phyloP scores from a whole-genome alignment of 2,329 filamentous ascomycete species.

The Raffaelea ambrosiae region DNA sequence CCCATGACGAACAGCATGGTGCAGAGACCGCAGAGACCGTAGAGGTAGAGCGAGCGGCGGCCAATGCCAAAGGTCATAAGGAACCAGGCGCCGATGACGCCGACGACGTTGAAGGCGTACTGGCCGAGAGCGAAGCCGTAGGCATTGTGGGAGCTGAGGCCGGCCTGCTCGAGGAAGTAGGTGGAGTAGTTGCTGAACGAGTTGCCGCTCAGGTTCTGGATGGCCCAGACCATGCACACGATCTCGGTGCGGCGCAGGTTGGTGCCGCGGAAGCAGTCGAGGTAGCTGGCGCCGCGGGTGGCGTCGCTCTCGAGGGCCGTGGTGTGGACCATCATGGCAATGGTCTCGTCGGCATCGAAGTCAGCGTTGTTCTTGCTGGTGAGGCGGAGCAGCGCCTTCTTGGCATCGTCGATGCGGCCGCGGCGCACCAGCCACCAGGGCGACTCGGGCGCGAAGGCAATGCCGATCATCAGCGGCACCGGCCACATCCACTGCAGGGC shows the following conservation, averaged over 20 bases:
- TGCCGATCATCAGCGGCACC: constrained; percentile 54
- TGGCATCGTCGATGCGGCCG: constrained; percentile 56
- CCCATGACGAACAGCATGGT: constrained; percentile 75
- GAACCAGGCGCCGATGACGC: constrained; percentile 74
- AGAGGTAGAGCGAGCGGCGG: constrained; percentile 67
- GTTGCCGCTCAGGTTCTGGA: constrained; percentile 56
- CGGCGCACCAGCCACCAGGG: constrained; percentile 71
- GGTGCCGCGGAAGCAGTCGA: constrained; percentile 75
- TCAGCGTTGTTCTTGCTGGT: constrained; percentile 49
- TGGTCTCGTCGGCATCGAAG: constrained; percentile 74
- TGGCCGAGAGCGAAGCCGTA: constrained; percentile 57
- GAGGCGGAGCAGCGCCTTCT: constrained; percentile 55
- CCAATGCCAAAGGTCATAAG: constrained; percentile 69
- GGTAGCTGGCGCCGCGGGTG: constrained; percentile 65
- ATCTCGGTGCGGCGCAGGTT: constrained; percentile 71
- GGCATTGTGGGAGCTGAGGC: constrained; percentile 39
- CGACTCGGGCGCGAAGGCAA: constrained; percentile 61
- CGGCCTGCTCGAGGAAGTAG: constrained; percentile 53
- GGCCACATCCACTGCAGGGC: constrained; percentile 72
- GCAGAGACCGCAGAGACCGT: constrained; percentile 65
- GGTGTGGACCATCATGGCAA: constrained; percentile 90
- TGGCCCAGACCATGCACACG: constrained; percentile 56
- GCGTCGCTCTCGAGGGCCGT: constrained; percentile 64
- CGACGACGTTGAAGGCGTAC: constrained; percentile 67
- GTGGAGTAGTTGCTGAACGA: constrained; percentile 59